phyloP scores from a whole-genome alignment of 1,284 basidiomycete genomes.

The Melanopsichium pennsylvanicum region DNA sequence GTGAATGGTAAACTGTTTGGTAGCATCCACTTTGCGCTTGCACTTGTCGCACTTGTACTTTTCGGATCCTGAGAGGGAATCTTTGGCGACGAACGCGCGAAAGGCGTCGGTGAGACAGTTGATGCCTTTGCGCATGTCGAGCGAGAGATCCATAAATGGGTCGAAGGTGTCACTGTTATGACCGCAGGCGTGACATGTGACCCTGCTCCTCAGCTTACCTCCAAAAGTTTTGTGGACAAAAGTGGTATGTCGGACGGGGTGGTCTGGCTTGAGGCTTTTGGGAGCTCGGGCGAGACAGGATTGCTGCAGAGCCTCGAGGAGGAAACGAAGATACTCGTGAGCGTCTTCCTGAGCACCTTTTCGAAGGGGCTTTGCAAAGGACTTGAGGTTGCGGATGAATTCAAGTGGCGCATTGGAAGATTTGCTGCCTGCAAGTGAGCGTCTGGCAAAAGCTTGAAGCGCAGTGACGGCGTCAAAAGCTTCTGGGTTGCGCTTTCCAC shows the following conservation, averaged over 20 bases:
- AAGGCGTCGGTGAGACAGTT: constrained; percentile 78
- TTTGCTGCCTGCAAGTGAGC: constrained; percentile 30
- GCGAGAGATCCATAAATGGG: constrained; percentile 84
- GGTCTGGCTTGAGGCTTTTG: constrained; percentile 70
- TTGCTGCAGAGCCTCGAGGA: constrained; percentile 88
- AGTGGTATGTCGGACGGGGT: constrained; percentile 80
- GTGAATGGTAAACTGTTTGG: constrained; percentile 86
- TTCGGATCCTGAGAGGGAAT: constrained; percentile 85
- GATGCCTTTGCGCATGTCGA: constrained; percentile 69
- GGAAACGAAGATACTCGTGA: constrained; percentile 96
- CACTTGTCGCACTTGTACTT: constrained; percentile 99
- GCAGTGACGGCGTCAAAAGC: constrained; percentile 53
- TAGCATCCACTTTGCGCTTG: constrained; percentile 83
- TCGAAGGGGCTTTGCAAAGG: constrained; percentile 88
- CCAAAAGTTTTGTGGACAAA: constrained; percentile 96
- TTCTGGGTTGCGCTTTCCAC: constrained; percentile 45
- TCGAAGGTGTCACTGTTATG: constrained; percentile 97
- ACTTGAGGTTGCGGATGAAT: constrained; percentile 67
- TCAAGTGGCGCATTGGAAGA: constrained; percentile 44
- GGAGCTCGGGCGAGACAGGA: constrained; percentile 78
- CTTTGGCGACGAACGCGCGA: constrained; percentile 81
- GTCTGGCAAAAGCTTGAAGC: constrained; percentile 74
- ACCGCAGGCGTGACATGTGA: constrained; percentile 83
- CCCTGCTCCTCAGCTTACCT: constrained; percentile 87
- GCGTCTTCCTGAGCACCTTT: constrained; percentile 95